Evolutionary conservation across 2,329 filamentous ascomycete genomes (phyloP), one percentile per base, ranked within the genome.

Genomic region (Plectosphaerella cucumerina): DNA sequence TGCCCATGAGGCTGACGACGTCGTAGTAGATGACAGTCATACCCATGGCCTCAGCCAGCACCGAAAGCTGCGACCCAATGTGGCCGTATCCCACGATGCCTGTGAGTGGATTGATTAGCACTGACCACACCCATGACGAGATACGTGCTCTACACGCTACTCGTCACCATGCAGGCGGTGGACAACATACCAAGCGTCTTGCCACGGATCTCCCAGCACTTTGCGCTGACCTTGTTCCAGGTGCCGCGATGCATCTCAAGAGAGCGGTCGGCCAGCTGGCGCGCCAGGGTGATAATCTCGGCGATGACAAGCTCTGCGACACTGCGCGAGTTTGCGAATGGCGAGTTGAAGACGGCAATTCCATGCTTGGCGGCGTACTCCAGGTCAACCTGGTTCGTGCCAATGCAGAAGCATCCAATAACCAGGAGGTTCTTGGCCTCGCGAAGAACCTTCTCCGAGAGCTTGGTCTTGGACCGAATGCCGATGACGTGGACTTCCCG

Each of bases 1-100:
- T 75, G 43, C 89, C 88, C 94, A 99, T 99, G 60, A 97, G 79
- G 60, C 92, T 96, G 56, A 96, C 73, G 6, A 96, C 85, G 69
- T 99, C 94, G 70, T 95, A 97, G 78, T 97, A 99, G 62, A 97
- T 92, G 63, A 99, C 94, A 15, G 81, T 85, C 93, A 99, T 97
- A 47, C 94, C 94, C 91, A 99, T 96, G 21, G 93, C 85, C 71
- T 99, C 94, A 23, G 94, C 92, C 56, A 99, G 77, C 41, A 99
- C 94, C 1, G 92, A 97, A 57, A 99, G 76, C 71, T 99, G 94
- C 48, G 90, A 92, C 56, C 94, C 94, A 66, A 99, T 97, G 67
- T 99, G 94, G 55, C 94, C 94, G 65, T 99, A 99, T 26, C 94
- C 94, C 58, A 99, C 85, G 63, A 99, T 97, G 56, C 89, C 84